Evolutionary conservation across 2,329 filamentous ascomycete genomes (phyloP).

Genomic region (Pezicula rhizophila): DNA sequence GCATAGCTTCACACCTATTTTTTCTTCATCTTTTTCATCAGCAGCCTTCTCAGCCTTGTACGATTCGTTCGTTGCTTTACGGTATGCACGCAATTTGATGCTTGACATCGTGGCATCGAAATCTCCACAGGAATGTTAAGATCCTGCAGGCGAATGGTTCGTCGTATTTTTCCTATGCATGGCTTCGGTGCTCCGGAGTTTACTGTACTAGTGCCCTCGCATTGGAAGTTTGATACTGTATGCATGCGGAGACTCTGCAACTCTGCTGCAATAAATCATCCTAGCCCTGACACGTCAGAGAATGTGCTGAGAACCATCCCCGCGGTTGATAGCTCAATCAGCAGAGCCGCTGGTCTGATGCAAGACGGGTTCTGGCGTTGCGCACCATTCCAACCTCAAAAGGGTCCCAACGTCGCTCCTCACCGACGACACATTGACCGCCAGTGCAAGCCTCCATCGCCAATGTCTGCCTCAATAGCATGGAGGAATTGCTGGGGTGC

Average conservation of each 20-base stretch:
- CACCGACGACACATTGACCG: not conserved
- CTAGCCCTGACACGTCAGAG: constrained; percentile 26
- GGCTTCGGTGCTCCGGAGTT: constrained; percentile 16
- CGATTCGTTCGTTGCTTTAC: constrained; percentile 19
- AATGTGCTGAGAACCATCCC: constrained; percentile 7
- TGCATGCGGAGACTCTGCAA: constrained; percentile 8
- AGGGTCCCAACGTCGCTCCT: not conserved
- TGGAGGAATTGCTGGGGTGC: constrained; percentile 36
- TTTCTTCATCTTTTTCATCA: constrained; percentile 13
- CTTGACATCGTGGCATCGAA: constrained; percentile 24
- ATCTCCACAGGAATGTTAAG: constrained; percentile 13
- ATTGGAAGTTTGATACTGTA: constrained; percentile 21
- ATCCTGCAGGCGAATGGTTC: constrained; percentile 15
- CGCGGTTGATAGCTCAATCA: constrained; percentile 10
- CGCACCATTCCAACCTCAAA: not conserved
- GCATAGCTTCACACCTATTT: not conserved
- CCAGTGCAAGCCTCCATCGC: constrained; percentile 3
- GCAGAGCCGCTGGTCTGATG: constrained; percentile 15
- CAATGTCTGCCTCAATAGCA: constrained; percentile 21
- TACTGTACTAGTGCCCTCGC: constrained; percentile 13
- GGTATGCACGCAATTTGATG: constrained; percentile 6
- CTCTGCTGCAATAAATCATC: not conserved
- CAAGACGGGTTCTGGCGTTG: not conserved
- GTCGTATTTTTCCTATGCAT: constrained; percentile 14
- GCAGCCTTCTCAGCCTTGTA: constrained; percentile 16